Percentiles rank a stretch among this genome's conserved stretches.
Conservation (phyloP, 768 basidiomycete species). For the Tricholoma sp. region DNA sequence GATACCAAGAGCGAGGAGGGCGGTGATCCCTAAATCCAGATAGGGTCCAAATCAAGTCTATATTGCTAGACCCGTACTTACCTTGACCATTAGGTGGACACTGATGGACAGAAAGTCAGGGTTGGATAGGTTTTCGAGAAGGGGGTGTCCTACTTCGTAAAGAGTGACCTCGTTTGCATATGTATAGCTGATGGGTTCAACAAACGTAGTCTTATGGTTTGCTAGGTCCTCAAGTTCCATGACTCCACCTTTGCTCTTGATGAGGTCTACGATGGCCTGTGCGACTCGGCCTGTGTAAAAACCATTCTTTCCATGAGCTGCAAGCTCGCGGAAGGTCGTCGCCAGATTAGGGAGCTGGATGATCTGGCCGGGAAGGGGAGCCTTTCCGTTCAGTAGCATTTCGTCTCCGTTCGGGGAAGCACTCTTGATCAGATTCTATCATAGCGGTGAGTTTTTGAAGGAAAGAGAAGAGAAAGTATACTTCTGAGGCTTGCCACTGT, state of each 20-base stretch:
- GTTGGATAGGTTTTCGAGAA: not conserved
- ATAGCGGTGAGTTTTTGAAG: not conserved
- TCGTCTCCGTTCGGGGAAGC: slow-evolving; percentile 84
- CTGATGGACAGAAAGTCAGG: slow-evolving; percentile 31
- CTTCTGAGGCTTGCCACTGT: slow-evolving; percentile 59
- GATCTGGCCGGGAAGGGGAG: slow-evolving; percentile 82
- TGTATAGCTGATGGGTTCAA: slow-evolving; percentile 89
- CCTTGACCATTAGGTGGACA: slow-evolving; percentile 98
- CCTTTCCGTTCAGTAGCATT: slow-evolving; percentile 81
- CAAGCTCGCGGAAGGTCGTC: slow-evolving; percentile 75
- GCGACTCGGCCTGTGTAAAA: slow-evolving; percentile 94
- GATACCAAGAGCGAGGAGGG: slow-evolving; percentile 89
- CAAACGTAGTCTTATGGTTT: slow-evolving; percentile 70
- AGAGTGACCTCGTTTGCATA: slow-evolving; percentile 83
- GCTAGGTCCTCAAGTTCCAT: slow-evolving; percentile 95
- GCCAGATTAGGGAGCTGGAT: slow-evolving; percentile 80
- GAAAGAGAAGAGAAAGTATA: slow-evolving; percentile 13
- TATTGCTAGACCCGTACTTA: slow-evolving; percentile 3
- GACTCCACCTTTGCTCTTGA: slow-evolving; percentile 82
- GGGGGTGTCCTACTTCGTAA: slow-evolving; percentile 64
- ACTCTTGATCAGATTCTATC: slow-evolving; percentile 59
- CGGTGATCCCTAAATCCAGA: slow-evolving; percentile 62
- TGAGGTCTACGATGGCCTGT: slow-evolving; percentile 80
- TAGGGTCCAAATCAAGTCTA: slow-evolving; percentile 4
- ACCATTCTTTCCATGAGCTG: slow-evolving; percentile 79